Evolutionary conservation across 208 protist genomes (phyloP), one percentile per base, ranked within the genome.

Genomic region (Leishmania braziliensis): DNA sequence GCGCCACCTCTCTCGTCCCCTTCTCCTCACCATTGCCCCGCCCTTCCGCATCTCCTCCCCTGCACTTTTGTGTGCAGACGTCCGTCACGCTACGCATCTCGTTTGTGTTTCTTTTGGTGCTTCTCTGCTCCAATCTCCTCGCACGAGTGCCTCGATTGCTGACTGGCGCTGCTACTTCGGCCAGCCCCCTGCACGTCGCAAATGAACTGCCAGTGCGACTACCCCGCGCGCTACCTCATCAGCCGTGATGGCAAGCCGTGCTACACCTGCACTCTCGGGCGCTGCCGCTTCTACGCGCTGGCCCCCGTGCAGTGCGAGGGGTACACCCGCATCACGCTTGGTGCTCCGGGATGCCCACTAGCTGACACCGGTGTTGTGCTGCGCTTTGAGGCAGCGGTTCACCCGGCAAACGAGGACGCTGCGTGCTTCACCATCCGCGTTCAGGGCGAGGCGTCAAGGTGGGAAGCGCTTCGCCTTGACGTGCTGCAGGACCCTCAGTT

Each of bases 131-230:
- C 8, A 20, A 72, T 50, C 18, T 46, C 66, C 9, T n/a, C 43
- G 66, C 23, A 73, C 53, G 68, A 53, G 68, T 73, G 43, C 46
- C 39, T 62, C 33, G 12, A 81, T 23, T 33, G 50, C n/a, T 36
- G 36, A 74, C 46, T 29, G 26, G n/a, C 62, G 77, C 20, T 46
- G 29, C 68, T 73, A 9, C 46, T 10, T 26, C 46, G 14, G 14
- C 26, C 29, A 20, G 54, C 8, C 58, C 43, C 68, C 53, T n/a
- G 12, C 60, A 46, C 23, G 33, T 48, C 18, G 48, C 39, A 18
- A 26, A 97, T 97, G 94, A 87, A 95, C 85, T 97, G 94, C 83
- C 81, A 87, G 50, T 97, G 94, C 79, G 90, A 88, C 0, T 46
- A 78, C 10, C 86, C 81, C 14, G 92, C 87, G 5, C 84, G 83